Base-by-base conservation (phyloP, 768 basidiomycete species). In the Lactifluus piperatus region DNA sequence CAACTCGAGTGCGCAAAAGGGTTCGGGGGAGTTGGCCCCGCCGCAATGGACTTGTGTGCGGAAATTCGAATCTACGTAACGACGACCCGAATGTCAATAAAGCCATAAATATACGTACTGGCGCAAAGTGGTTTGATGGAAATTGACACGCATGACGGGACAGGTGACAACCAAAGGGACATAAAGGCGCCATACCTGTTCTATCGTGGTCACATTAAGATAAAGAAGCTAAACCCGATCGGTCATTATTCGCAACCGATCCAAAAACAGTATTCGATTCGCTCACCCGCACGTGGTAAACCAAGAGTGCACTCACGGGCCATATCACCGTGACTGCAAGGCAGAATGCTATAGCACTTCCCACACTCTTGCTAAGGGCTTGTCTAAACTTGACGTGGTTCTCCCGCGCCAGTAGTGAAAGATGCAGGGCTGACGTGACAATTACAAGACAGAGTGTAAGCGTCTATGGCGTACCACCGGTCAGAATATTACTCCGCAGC, bases 161-260 rank as follows among this genome's bases (percentile, higher is more conserved):
- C 45, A 20, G 43, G 64, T 67, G 63, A 54, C 54, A 48, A 56
- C n/a, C n/a, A 56, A 64, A 57, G 56, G 8, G 61, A 56, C 32
- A 29, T 36, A 41, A 60, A 54, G 66, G 53, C 22, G 1, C 59
- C 60, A 41, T 70, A 88, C 88, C 80, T 93, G 91, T 74, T 97
- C 94, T 62, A 97, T 93, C n/a, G 94, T 97, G 9, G 94, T 97
- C 36, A 92, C 79, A 71, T 95, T 94, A 62, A 93, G 75, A 32
- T 93, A 69, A 54, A 95, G 73, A 49, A 97, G 77, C 86, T 91
- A 69, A 36, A 59, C 52, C 56, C 30, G 45, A 26, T 57, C 44
- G 44, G 63, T 61, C 34, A 64, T 39, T 39, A 51, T 30, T 46
- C 13, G 16, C 41, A 30, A 18, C 37, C 57, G 51, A 32, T 47